Percentiles rank a stretch among this genome's conserved stretches.
These are phyloP conservation scores for Schwanniomyces sp. DNA, from an alignment of 805 yeast species.

Conservation along the genomic window DNA sequence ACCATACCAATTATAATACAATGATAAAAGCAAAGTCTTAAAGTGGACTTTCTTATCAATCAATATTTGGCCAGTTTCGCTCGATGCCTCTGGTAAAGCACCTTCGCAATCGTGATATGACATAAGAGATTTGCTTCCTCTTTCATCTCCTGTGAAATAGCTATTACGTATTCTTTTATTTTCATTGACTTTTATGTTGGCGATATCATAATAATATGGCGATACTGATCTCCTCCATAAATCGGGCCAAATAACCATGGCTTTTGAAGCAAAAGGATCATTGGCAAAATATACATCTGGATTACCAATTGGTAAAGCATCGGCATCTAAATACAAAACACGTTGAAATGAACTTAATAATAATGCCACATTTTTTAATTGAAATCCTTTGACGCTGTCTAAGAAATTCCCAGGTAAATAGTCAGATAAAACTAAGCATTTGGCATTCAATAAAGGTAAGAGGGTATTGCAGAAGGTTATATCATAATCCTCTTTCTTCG, in stretches of 20 bases:
- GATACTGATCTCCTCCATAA: slow-evolving; percentile 42
- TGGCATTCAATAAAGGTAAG: slow-evolving; percentile 32
- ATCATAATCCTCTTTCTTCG: slow-evolving; percentile 31
- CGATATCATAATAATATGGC: slow-evolving; percentile 34
- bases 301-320: slow-evolving; percentile 35
- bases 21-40: slow-evolving; percentile 29
- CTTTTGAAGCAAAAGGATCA: slow-evolving; percentile 27
- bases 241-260: slow-evolving; percentile 41
- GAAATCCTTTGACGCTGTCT: slow-evolving; percentile 27
- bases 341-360: slow-evolving; percentile 36
- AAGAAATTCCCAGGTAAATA: slow-evolving; percentile 23
- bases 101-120: slow-evolving; percentile 30
- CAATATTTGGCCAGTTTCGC: slow-evolving; percentile 40
- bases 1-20: slow-evolving; percentile 40
- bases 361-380: slow-evolving; percentile 36
- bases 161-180: slow-evolving; percentile 21
- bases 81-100: slow-evolving; percentile 35
- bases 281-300: slow-evolving; percentile 36
- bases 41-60: slow-evolving; percentile 33
- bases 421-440: slow-evolving; percentile 50
- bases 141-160: slow-evolving; percentile 23
- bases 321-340: slow-evolving; percentile 39
- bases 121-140: slow-evolving; percentile 16
- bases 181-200: slow-evolving; percentile 24
- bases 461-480: slow-evolving; percentile 29